Evolutionary conservation across 768 basidiomycete genomes (phyloP).

Genomic region (Rhodotorula babjevae): DNA sequence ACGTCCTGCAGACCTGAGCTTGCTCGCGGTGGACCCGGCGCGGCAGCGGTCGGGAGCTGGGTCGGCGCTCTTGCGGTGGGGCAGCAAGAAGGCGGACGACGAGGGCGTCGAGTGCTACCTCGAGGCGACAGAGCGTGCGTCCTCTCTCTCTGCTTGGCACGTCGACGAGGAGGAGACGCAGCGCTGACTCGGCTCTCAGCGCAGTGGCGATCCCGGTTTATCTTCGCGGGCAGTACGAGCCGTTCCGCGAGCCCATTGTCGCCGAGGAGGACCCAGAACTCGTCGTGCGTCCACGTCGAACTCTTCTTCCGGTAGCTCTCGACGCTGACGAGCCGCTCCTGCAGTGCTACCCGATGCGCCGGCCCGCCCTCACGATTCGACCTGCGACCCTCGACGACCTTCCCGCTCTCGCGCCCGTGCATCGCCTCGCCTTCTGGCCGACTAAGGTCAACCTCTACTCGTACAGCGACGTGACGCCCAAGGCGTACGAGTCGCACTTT

Average conservation of each 20-base stretch:
- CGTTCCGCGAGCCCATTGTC: neutral
- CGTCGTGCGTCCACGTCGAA: neutral
- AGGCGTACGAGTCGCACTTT: neutral
- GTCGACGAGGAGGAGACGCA: too few species aligned
- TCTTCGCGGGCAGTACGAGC: neutral
- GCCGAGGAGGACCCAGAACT: neutral
- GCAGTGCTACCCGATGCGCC: constrained; percentile 13
- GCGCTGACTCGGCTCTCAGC: too few species aligned
- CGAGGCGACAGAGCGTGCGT: neutral
- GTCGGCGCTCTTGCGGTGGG: constrained; percentile 1
- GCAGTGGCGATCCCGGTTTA: neutral
- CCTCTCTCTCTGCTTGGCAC: neutral
- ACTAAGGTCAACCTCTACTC: neutral
- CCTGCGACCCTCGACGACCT: neutral
- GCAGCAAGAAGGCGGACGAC: neutral
- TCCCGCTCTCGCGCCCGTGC: neutral
- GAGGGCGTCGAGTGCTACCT: constrained; percentile 1
- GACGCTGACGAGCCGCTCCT: too few species aligned
- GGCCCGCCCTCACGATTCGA: neutral
- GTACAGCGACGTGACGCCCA: neutral
- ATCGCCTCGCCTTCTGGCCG: neutral
- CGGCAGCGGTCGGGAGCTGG: neutral
- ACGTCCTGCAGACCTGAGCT: neutral
- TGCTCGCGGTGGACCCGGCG: constrained; percentile 1
- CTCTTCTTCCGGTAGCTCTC: too few species aligned